phyloP scores from a whole-genome alignment of 176 grass and related monocot species.

The Tuctoria greenei region DNA sequence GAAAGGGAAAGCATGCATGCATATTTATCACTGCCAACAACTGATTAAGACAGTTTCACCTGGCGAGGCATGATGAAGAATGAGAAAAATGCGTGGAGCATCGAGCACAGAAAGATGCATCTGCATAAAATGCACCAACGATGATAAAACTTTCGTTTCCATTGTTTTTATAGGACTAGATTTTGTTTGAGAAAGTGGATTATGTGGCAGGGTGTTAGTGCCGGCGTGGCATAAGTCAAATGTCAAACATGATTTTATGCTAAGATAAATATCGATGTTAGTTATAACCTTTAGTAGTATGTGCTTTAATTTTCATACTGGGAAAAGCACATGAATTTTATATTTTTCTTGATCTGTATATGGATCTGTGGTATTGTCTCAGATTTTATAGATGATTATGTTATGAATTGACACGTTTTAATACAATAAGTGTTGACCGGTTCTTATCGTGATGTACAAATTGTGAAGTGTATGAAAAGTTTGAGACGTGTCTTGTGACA shows the following conservation, averaged over 20 bases:
- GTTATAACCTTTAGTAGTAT: too few species aligned
- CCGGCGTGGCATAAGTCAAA: too few species aligned
- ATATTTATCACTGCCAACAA: background rate
- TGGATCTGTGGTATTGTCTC: background rate
- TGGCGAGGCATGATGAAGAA: background rate
- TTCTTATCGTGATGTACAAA: background rate
- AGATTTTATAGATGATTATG: background rate
- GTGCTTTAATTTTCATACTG: too few species aligned
- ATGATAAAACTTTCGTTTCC: background rate
- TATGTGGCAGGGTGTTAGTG: too few species aligned
- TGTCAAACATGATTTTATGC: too few species aligned
- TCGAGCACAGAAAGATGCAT: background rate
- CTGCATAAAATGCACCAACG: background rate
- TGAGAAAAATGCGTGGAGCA: background rate
- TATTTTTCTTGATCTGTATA: too few species aligned
- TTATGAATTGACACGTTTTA: background rate
- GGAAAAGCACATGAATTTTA: too few species aligned
- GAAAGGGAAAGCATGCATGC: background rate
- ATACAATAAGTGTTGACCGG: rapidly evolving
- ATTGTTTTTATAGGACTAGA: background rate
- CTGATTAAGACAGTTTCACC: background rate
- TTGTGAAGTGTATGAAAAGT: background rate
- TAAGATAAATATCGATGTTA: too few species aligned
- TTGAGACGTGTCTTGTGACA: background rate
- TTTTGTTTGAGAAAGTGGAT: too few species aligned